These are phyloP conservation scores for Pseudogymnoascus sp. DNA, from an alignment of 2,329 filamentous ascomycete species.

Conservation along the genomic window DNA sequence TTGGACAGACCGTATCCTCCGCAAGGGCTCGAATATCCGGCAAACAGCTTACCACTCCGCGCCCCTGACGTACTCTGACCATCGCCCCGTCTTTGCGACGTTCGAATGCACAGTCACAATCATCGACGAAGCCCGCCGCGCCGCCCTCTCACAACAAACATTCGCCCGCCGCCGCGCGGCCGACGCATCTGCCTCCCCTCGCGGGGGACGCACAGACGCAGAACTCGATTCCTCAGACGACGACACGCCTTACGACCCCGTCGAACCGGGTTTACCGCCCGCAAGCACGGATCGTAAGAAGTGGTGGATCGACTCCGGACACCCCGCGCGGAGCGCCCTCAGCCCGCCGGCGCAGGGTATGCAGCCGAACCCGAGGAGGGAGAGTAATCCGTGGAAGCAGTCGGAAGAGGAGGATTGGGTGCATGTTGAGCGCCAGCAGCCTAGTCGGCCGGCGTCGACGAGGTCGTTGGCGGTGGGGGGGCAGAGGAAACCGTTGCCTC, in stretches of 20 bases:
- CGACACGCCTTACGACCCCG: constrained; percentile 53
- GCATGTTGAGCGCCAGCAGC: constrained; percentile 34
- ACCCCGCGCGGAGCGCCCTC: constrained; percentile 66
- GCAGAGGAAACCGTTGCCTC: not conserved
- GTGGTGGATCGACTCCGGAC: constrained; percentile 63
- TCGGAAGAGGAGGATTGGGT: constrained; percentile 82
- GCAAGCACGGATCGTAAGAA: constrained; percentile 61
- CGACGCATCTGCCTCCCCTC: constrained; percentile 53
- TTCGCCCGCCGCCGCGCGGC: constrained; percentile 60
- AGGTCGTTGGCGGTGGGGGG: not conserved
- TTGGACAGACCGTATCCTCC: constrained; percentile 91
- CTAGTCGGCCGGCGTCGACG: no score
- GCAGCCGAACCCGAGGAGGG: constrained; percentile 63
- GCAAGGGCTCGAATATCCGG: constrained; percentile 73
- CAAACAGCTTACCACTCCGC: constrained; percentile 79
- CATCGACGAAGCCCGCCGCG: constrained; percentile 65
- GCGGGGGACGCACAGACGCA: constrained; percentile 51
- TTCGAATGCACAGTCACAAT: constrained; percentile 80
- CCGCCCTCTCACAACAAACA: constrained; percentile 63
- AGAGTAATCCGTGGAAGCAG: constrained; percentile 72
- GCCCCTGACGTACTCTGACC: constrained; percentile 82
- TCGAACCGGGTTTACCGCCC: constrained; percentile 67
- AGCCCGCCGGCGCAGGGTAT: constrained; percentile 55
- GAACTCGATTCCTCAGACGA: constrained; percentile 36
- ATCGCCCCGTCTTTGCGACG: constrained; percentile 85